Base-by-base conservation (phyloP, 257 asterid genomes). In the Ballota nigra region DNA sequence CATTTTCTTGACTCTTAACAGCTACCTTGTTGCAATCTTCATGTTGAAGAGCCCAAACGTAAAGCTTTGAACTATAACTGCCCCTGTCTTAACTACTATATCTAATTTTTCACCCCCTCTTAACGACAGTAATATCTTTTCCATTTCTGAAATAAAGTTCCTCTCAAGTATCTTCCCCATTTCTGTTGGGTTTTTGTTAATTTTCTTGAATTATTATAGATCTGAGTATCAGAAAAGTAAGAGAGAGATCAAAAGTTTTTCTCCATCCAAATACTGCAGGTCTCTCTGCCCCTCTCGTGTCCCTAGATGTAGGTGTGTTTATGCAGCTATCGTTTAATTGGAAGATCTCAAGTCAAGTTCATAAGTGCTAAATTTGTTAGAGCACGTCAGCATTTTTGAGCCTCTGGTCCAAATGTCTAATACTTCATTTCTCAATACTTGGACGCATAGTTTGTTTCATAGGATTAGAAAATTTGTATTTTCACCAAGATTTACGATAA, bases 21-120 rank as follows among this genome's bases (percentile, higher is more conserved):
- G 53, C 56, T 20, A 43, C 64, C 56, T 43, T 33, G 40, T 66
- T 24, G 41, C 66, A 40, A 47, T 63, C 33, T 41, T 65, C 51
- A 38, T 24, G 28, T 66, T 29, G 28, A 74, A 67, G 31, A 72
- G 36, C 22, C 8, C 22, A 72, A 53, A 70, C 2, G n/a, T 70
- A 40, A 33, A 55, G 33, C 31, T 51, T 31, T 16, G 7, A 49
- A 29, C 51, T 18, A 29, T 29, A 31, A 67, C 23, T n/a, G 3
- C 22, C 70, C 18, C 18, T 53, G 29, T 10, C 60, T 31, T 26
- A 8, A 4, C 22, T 68, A 31, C 22, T 19, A 51, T 51, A 29
- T 51, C 63, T 5, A 53, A 19, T 31, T 29, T 67, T 68, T 68
- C 51, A 51, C 24, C 31, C 18, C n/a, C 59, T 11, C 51, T 18